Conservation (phyloP, 371 early-diverging fungal genomes). For the Thermomucor indicae-seudaticae region DNA sequence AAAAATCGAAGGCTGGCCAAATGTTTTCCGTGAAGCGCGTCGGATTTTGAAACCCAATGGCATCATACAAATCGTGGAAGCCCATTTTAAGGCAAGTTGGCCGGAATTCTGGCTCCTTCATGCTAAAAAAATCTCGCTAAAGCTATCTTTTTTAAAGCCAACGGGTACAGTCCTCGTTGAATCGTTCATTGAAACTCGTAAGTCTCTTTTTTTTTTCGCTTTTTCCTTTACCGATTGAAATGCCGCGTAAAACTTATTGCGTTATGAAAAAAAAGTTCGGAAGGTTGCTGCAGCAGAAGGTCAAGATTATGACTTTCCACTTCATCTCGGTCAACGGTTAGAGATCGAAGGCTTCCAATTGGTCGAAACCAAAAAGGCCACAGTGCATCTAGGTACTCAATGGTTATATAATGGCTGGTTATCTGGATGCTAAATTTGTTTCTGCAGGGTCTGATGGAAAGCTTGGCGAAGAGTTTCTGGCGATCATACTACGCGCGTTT, state of each 20-base stretch:
- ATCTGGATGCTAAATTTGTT: neutral
- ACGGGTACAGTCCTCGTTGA: constrained; percentile 32
- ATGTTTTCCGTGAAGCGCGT: constrained; percentile 12
- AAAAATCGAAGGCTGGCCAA: constrained; percentile 8
- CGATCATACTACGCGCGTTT: constrained; percentile 18
- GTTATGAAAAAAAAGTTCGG: no score
- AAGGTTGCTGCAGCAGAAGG: constrained; percentile 7
- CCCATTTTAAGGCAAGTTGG: constrained; percentile 17
- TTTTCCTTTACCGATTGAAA: no score
- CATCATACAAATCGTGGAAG: constrained; percentile 24
- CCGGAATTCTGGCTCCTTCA: neutral
- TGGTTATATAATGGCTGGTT: neutral
- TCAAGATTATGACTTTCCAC: constrained; percentile 22
- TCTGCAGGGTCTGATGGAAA: constrained; percentile 20
- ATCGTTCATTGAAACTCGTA: constrained; percentile 34
- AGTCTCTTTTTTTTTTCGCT: neutral
- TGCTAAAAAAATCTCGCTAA: no score
- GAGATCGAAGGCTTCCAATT: constrained; percentile 14
- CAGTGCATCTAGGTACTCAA: constrained; percentile 20
- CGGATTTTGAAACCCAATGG: constrained; percentile 34
- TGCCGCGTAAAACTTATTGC: no score
- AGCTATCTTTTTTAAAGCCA: constrained; percentile 21
- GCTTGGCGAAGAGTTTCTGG: constrained; percentile 21
- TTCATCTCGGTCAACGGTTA: constrained; percentile 12
- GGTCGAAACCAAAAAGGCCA: constrained; percentile 10